Percentiles rank a stretch among this genome's conserved stretches.
Evolutionary conservation across 352 stramenopile species (phyloP).

Genomic region (Phytophthora sp.): DNA sequence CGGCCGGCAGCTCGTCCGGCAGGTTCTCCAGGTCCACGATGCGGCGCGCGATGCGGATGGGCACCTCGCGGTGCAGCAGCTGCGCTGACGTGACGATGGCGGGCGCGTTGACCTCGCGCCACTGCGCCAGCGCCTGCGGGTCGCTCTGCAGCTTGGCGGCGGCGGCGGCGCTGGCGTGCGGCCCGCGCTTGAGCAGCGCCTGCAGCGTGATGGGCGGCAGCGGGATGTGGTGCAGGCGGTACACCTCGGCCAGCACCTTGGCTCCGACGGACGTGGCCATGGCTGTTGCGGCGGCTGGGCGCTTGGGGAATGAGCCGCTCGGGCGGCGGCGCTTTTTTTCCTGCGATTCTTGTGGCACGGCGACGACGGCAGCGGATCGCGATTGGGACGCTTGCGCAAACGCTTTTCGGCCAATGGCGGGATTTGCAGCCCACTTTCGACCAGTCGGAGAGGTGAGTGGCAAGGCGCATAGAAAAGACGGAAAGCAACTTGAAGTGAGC

Average conservation of each 20-base stretch:
- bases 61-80: conserved; percentile 77
- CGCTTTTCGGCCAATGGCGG: conserved; percentile 34
- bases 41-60: conserved; percentile 78
- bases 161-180: conserved; percentile 49
- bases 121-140: conserved; percentile 52
- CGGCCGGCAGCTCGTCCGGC: conserved; percentile 65
- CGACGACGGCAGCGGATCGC: too few relatives aligned
- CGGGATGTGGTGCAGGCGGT: conserved; percentile 84
- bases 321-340: neutral
- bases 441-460: too few relatives aligned
- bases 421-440: too few relatives aligned
- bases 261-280: conserved; percentile 50
- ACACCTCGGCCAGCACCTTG: conserved; percentile 82
- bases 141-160: conserved; percentile 60
- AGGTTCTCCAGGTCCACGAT: conserved; percentile 88
- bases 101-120: conserved; percentile 70
- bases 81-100: conserved; percentile 82
- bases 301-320: conserved; percentile 14
- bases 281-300: neutral
- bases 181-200: conserved; percentile 72
- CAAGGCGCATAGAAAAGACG: neutral
- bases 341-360: conserved; percentile 6
- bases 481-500: conserved; percentile 8
- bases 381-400: conserved; percentile 51
- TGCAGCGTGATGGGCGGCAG: conserved; percentile 83